phyloP scores from a whole-genome alignment of 2,329 filamentous ascomycete genomes.

The Zalaria obscura region DNA sequence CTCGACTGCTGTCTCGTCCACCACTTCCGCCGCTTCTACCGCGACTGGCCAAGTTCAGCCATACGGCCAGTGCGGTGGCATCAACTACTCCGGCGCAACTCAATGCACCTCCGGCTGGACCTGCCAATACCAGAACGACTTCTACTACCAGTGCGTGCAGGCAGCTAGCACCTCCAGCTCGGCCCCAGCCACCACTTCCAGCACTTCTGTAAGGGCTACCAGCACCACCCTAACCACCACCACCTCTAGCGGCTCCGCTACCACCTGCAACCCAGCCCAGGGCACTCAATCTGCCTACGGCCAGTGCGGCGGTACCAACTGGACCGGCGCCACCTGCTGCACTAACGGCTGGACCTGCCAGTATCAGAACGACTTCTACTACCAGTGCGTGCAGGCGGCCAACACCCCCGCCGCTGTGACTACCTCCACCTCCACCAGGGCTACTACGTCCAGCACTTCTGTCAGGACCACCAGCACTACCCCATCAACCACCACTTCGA shows the following conservation, averaged over 20 bases:
- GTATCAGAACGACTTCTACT: slow-evolving; percentile 15
- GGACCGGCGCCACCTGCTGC: slow-evolving; percentile 15
- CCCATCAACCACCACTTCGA: not conserved
- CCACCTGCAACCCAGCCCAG: too few species aligned
- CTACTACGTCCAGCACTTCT: slow-evolving; percentile 1
- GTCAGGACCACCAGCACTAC: not conserved
- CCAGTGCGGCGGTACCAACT: slow-evolving; percentile 15
- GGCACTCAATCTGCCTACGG: slow-evolving; percentile 7
- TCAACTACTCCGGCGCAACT: not conserved
- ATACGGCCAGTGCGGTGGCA: not conserved
- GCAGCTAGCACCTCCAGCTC: not conserved
- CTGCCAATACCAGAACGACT: too few species aligned
- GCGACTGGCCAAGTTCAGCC: not conserved
- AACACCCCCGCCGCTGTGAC: slow-evolving; percentile 2
- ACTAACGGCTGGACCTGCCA: slow-evolving; percentile 17
- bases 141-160: not conserved
- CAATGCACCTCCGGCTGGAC: not conserved
- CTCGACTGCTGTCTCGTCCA: not conserved
- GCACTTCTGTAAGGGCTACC: not conserved
- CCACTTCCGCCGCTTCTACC: not conserved
- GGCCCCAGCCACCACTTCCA: not conserved
- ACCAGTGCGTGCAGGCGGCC: slow-evolving; percentile 13
- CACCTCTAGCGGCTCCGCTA: too few species aligned
- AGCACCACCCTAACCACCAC: too few species aligned
- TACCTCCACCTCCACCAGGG: slow-evolving; percentile 6